A percentile compares a stretch with the other conserved stretches of the same genome.
phyloP scores from a whole-genome alignment of 768 basidiomycete genomes.

The Tricholoma flavovirens region DNA sequence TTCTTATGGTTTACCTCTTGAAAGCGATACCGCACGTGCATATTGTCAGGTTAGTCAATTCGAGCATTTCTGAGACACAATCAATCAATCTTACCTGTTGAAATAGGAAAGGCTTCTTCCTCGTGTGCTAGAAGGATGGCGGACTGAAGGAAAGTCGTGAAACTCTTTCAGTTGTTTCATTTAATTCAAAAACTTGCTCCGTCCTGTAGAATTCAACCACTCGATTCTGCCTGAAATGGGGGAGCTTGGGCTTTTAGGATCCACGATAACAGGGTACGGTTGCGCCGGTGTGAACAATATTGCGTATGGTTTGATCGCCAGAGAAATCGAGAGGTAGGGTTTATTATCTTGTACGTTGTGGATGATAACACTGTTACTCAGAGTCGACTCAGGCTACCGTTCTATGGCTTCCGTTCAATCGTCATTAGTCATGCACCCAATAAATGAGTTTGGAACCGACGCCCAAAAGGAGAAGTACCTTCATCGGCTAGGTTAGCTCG shows the following conservation, averaged over 20 bases:
- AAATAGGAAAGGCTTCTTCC: conserved; percentile 74
- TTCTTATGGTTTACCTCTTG: conserved; percentile 1
- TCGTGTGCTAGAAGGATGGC: conserved; percentile 83
- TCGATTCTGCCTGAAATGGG: conserved; percentile 88
- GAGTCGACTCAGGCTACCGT: conserved; percentile 95
- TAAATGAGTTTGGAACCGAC: conserved; percentile 82
- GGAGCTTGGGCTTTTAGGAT: conserved; percentile 80
- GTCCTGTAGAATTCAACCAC: conserved; percentile 62
- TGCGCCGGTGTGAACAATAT: conserved; percentile 91
- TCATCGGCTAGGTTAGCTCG: conserved; percentile 61
- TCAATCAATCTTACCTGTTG: neutral
- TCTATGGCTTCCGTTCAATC: conserved; percentile 94
- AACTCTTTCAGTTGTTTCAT: neutral
- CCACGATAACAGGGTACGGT: conserved; percentile 90
- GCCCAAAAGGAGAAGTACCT: conserved; percentile 90
- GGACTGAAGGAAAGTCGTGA: conserved; percentile 68
- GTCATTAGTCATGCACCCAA: conserved; percentile 94
- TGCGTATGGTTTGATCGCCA: conserved; percentile 88
- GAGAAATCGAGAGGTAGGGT: conserved; percentile 83
- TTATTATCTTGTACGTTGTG: neutral
- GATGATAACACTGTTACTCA: conserved; percentile 20
- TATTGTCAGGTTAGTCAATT: conserved; percentile 66
- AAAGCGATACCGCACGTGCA: conserved; percentile 69
- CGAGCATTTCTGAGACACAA: neutral
- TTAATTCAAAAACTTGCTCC: neutral